Percentiles rank a stretch among this genome's conserved stretches.
Evolutionary conservation across 305 asterid genomes (phyloP).

Genomic region (Fraxinus albicans): DNA sequence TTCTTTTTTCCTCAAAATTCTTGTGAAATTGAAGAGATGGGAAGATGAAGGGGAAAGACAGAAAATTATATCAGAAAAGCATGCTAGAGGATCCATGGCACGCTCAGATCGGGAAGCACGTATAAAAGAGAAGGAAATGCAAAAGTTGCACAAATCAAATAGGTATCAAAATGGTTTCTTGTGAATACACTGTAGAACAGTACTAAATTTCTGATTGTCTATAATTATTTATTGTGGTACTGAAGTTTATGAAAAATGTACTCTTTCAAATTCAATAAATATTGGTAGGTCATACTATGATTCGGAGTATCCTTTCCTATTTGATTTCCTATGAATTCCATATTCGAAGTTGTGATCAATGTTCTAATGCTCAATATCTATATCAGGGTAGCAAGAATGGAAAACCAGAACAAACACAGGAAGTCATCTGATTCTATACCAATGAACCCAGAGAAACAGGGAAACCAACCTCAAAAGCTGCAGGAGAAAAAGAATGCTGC

Average conservation of each 20-base stretch:
- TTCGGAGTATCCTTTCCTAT: background rate
- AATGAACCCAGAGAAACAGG: constrained; percentile 20
- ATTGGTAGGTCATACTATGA: background rate
- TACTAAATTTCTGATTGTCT: background rate
- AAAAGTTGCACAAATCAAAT: constrained; percentile 34
- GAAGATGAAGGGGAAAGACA: constrained; percentile 70
- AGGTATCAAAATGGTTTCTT: constrained; percentile 35
- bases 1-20: background rate
- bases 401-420: constrained; percentile 2
- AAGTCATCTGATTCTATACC: constrained; percentile 9
- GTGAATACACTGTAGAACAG: background rate
- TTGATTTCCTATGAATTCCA: background rate
- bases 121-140: constrained; percentile 46
- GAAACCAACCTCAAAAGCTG: constrained; percentile 15
- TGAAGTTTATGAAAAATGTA: background rate
- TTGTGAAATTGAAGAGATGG: constrained; percentile 55
- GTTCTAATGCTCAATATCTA: background rate
- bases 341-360: background rate
- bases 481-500: background rate
- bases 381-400: constrained; percentile 32
- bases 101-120: constrained; percentile 68
- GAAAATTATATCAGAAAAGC: constrained; percentile 68
- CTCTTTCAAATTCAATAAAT: background rate
- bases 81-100: constrained; percentile 77
- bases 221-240: background rate